Percentiles rank a stretch among this genome's conserved stretches.
These are phyloP conservation scores for Raffaelea arxii DNA, from an alignment of 2,329 filamentous ascomycete genomes.

Conservation along the genomic window DNA sequence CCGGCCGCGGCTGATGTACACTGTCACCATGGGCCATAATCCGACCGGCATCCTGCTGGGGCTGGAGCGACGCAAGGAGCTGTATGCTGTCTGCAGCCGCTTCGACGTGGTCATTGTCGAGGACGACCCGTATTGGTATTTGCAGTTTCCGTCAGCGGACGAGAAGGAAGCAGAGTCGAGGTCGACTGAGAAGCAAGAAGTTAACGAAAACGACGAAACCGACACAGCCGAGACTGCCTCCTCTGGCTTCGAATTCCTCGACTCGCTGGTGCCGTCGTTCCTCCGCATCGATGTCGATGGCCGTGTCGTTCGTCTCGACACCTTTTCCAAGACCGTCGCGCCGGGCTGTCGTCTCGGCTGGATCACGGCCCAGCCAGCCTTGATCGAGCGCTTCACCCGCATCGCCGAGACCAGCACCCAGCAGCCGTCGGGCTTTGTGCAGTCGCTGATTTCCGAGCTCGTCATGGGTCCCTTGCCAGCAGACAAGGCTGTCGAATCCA, in stretches of 20 bases:
- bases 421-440: conserved; percentile 83
- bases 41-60: conserved; percentile 71
- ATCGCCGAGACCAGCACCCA: conserved; percentile 72
- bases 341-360: conserved; percentile 85
- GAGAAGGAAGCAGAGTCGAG: conserved; percentile 39
- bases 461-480: conserved; percentile 60
- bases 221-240: conserved; percentile 19
- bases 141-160: conserved; percentile 73
- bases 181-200: too few relatives aligned
- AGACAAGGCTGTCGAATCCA: conserved; percentile 9
- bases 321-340: conserved; percentile 87
- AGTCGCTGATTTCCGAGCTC: conserved; percentile 68
- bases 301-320: conserved; percentile 81
- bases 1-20: conserved; percentile 78
- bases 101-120: conserved; percentile 89
- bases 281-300: conserved; percentile 75
- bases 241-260: conserved; percentile 67
- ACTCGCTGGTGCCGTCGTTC: conserved; percentile 75
- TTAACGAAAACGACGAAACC: conserved; percentile 12
- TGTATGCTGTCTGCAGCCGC: conserved; percentile 71
- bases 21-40: conserved; percentile 87
- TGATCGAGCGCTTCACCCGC: conserved; percentile 59
- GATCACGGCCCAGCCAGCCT: conserved; percentile 73
- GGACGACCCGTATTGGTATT: conserved; percentile 93
- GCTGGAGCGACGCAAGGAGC: conserved; percentile 60